Conservation (phyloP, 176 grass and related monocot genomes). For the Aegilops speltoides region DNA sequence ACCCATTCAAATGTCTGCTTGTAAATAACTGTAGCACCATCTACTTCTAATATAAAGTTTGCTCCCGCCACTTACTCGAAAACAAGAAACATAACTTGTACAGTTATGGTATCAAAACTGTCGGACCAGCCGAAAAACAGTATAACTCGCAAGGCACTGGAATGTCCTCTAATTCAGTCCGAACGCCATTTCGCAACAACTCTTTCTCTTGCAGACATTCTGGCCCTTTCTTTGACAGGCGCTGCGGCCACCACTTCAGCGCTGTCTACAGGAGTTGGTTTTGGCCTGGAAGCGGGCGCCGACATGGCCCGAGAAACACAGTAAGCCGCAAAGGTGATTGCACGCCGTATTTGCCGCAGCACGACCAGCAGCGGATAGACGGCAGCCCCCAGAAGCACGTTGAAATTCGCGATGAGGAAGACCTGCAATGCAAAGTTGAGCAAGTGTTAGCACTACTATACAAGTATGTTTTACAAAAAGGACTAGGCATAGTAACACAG, state of each 20-base stretch:
- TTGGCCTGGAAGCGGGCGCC: conserved; percentile 9
- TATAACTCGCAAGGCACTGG: not conserved
- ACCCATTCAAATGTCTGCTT: not conserved
- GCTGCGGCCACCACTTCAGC: conserved; percentile 22
- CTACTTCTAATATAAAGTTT: not conserved
- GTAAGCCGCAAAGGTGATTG: conserved; percentile 30
- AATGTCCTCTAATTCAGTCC: conserved; percentile 36
- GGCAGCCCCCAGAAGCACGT: conserved; percentile 43
- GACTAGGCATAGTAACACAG: not conserved
- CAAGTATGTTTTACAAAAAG: not conserved
- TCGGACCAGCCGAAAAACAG: not conserved
- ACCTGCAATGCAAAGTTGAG: conserved; percentile 44
- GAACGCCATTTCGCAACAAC: conserved; percentile 68
- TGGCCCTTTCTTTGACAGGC: conserved; percentile 33
- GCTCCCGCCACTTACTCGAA: not conserved
- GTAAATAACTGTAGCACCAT: not conserved
- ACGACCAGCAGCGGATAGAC: conserved; percentile 55
- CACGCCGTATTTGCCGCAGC: conserved; percentile 45
- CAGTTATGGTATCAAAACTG: not conserved
- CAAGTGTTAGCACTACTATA: not conserved
- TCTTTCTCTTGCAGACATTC: conserved; percentile 57
- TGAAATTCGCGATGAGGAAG: conserved; percentile 73
- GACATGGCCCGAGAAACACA: conserved; percentile 1
- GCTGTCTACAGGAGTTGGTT: conserved; percentile 20
- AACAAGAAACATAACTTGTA: not conserved